A percentile compares a stretch with the other conserved stretches of the same genome.
Evolutionary conservation across 768 basidiomycete genomes (phyloP).

Genomic region (Candolleomyces eurysporus): DNA sequence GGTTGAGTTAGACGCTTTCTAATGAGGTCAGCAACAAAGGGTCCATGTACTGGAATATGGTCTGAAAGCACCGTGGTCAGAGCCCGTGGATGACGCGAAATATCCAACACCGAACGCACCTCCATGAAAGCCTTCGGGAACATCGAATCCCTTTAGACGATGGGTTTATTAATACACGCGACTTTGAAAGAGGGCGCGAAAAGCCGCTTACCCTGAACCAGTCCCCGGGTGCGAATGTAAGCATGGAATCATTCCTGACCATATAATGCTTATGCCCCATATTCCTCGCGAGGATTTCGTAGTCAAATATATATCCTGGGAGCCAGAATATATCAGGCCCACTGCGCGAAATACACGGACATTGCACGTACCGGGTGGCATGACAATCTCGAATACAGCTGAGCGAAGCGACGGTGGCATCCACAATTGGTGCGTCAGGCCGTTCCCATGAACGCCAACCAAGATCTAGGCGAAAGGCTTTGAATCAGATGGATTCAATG

Average conservation of each 20-base stretch:
- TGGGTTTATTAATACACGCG: neutral
- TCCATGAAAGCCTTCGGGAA: neutral
- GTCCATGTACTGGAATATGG: constrained; percentile 5
- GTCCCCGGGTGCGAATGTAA: constrained; percentile 31
- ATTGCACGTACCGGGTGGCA: neutral
- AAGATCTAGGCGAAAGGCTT: constrained; percentile 14
- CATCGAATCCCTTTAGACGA: neutral
- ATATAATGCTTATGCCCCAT: constrained; percentile 53
- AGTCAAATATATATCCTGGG: constrained; percentile 39
- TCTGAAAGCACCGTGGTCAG: neutral
- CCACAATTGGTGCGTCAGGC: constrained; percentile 67
- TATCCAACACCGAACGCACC: neutral
- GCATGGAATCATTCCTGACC: constrained; percentile 63
- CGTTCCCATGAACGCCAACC: constrained; percentile 53
- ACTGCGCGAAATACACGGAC: too few species aligned
- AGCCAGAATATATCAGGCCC: neutral
- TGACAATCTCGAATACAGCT: constrained; percentile 64
- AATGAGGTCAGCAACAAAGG: constrained; percentile 2
- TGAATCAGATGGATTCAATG: too few species aligned
- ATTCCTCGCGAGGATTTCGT: constrained; percentile 40
- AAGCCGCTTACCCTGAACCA: neutral
- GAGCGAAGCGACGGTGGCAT: constrained; percentile 64
- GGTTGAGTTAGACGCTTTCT: constrained; percentile 3
- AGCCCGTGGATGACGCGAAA: neutral
- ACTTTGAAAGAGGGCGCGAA: too few species aligned